These are phyloP conservation scores for Solanum sitiens DNA, from an alignment of 257 asterid genomes.

Conservation along the genomic window DNA sequence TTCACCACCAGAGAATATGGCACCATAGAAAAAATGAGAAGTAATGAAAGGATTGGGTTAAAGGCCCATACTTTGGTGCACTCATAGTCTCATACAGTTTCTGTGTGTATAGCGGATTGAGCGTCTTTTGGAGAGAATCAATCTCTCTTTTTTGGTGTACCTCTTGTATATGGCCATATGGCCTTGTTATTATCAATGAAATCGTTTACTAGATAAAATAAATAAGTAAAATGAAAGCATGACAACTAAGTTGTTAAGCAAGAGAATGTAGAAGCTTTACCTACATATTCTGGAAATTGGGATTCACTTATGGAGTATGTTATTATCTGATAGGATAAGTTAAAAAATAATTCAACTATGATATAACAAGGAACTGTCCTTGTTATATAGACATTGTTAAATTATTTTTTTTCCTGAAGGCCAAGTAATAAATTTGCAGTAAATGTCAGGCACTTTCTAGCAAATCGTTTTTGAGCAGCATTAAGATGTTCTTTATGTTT, in stretches of 20 bases:
- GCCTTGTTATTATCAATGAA: neutral
- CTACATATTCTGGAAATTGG: neutral
- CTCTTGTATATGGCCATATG: neutral
- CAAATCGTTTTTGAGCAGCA: neutral
- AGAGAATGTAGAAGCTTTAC: neutral
- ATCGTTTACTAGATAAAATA: neutral
- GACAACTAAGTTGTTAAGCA: neutral
- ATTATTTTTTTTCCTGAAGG: neutral
- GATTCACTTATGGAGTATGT: neutral
- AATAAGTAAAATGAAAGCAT: neutral
- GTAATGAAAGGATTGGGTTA: neutral
- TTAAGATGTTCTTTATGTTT: neutral
- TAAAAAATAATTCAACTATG: neutral
- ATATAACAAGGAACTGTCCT: neutral
- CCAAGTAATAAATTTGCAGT: neutral
- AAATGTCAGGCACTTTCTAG: neutral
- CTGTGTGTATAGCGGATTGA: neutral
- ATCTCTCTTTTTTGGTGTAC: neutral
- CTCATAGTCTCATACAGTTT: neutral
- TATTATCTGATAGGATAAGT: neutral
- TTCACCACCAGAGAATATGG: neutral
- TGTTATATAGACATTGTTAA: neutral
- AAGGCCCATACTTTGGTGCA: neutral
- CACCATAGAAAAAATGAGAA: neutral
- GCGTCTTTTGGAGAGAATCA: neutral